Percentiles rank a stretch among this genome's conserved stretches.
These are phyloP conservation scores for Alternaria angustiovoidea DNA, from an alignment of 2,329 filamentous ascomycete species.

Conservation along the genomic window DNA sequence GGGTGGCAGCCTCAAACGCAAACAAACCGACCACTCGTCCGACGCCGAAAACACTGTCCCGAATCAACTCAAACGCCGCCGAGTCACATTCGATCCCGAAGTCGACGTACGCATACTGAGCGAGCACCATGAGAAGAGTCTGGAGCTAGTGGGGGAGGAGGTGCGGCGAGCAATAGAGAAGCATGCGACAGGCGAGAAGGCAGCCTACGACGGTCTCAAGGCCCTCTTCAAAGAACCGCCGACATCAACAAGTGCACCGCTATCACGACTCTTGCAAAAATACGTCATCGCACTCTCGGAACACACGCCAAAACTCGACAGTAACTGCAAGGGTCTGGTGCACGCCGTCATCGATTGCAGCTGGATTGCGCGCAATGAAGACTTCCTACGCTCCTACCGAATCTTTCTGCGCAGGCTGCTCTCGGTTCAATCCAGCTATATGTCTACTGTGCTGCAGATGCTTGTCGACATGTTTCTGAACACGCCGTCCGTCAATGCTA, in stretches of 20 bases:
- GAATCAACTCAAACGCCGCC: slow-evolving; percentile 54
- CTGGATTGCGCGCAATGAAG: slow-evolving; percentile 69
- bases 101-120: slow-evolving; percentile 56
- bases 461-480: slow-evolving; percentile 79
- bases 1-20: slow-evolving; percentile 50
- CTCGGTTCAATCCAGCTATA: slow-evolving; percentile 82
- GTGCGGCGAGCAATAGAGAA: slow-evolving; percentile 66
- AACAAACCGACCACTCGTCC: slow-evolving; percentile 40
- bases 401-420: slow-evolving; percentile 70
- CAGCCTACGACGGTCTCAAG: slow-evolving; percentile 65
- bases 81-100: slow-evolving; percentile 59
- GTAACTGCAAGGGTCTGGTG: slow-evolving; percentile 66
- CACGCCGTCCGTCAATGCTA: slow-evolving; percentile 63
- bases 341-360: slow-evolving; percentile 65
- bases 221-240: slow-evolving; percentile 61
- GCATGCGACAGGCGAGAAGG: slow-evolving; percentile 62
- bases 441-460: slow-evolving; percentile 77
- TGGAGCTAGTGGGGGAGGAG: slow-evolving; percentile 67
- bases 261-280: slow-evolving; percentile 62
- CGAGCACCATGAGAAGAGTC: slow-evolving; percentile 61
- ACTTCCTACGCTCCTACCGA: slow-evolving; percentile 65
- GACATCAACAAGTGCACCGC: slow-evolving; percentile 59
- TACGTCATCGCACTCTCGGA: slow-evolving; percentile 67
- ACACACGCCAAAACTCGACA: slow-evolving; percentile 64
- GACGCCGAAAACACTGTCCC: slow-evolving; percentile 42